Percentiles rank a stretch among this genome's conserved stretches.
Conservation (phyloP, 129 eudicot genomes). For the carrot (Daucus carota) region DNA sequence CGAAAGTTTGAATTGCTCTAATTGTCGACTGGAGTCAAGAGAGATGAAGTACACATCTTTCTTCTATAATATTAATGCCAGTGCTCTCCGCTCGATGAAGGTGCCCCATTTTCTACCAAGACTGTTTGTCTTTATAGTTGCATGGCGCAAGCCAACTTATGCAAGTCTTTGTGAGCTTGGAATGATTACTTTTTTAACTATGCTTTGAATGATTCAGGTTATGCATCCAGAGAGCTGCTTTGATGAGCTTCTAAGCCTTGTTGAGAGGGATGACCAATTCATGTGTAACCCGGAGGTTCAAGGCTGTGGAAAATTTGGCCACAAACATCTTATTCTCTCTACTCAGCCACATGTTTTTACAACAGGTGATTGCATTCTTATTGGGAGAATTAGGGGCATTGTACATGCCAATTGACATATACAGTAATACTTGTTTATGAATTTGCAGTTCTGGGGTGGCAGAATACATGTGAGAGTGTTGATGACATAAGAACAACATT, state of each 20-base stretch:
- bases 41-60: conserved; percentile 81
- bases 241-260: conserved; percentile 64
- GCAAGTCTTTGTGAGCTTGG: conserved; percentile 1
- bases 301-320: conserved; percentile 85
- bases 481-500: conserved; percentile 79
- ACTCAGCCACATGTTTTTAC: conserved; percentile 76
- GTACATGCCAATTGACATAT: neutral
- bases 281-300: conserved; percentile 81
- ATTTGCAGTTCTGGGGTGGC: conserved; percentile 92
- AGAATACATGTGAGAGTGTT: conserved; percentile 72
- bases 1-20: conserved; percentile 76
- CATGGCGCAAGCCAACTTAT: neutral
- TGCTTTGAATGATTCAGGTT: conserved; percentile 35
- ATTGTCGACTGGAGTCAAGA: conserved; percentile 79
- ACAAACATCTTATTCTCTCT: conserved; percentile 81
- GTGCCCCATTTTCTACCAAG: conserved; percentile 26
- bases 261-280: conserved; percentile 86
- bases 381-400: conserved; percentile 1
- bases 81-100: conserved; percentile 88
- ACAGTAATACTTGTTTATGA: conserved; percentile 10
- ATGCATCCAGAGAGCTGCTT: conserved; percentile 70
- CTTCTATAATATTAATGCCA: conserved; percentile 92
- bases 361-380: conserved; percentile 39
- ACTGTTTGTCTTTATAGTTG: neutral
- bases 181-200: neutral